A percentile compares a stretch with the other conserved stretches of the same genome.
Conservation (phyloP, 2,329 filamentous ascomycete genomes). For the Tolypocladium sp. region DNA sequence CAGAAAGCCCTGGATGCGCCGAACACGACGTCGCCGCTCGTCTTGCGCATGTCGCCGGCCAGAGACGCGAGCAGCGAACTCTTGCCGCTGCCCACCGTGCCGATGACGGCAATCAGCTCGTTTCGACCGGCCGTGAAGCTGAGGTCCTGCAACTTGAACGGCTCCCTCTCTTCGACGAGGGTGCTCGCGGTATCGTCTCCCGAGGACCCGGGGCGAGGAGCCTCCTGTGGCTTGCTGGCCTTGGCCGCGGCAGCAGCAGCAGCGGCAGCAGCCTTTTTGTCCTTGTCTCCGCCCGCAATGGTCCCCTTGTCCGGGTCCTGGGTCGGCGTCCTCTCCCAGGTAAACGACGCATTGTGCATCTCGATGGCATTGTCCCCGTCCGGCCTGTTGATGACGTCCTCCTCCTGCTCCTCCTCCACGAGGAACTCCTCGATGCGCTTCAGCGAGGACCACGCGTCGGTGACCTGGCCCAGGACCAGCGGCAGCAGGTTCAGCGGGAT, state of each 20-base stretch:
- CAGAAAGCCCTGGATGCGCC: conserved; percentile 83
- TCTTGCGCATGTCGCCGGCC: conserved; percentile 89
- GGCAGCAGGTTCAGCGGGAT: conserved; percentile 86
- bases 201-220: conserved; percentile 21
- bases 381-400: conserved; percentile 49
- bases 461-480: conserved; percentile 77
- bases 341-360: conserved; percentile 67
- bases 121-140: conserved; percentile 61
- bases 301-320: conserved; percentile 36
- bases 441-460: conserved; percentile 81
- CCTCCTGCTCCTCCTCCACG: conserved; percentile 72
- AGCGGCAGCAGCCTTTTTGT: conserved; percentile 19
- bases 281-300: conserved; percentile 33
- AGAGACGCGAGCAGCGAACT: conserved; percentile 80
- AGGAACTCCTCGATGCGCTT: conserved; percentile 83
- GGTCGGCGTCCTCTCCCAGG: conserved; percentile 67
- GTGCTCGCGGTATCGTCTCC: conserved; percentile 44
- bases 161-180: conserved; percentile 48
- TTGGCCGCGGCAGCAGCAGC: too few relatives aligned
- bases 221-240: conserved; percentile 19
- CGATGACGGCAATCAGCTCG: conserved; percentile 78
- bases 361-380: conserved; percentile 62
- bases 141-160: conserved; percentile 64
- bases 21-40: conserved; percentile 61
- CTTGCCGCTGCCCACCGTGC: conserved; percentile 83